phyloP scores from a whole-genome alignment of 1,139 yeast species.

The Arxiozyma slooffiae region DNA sequence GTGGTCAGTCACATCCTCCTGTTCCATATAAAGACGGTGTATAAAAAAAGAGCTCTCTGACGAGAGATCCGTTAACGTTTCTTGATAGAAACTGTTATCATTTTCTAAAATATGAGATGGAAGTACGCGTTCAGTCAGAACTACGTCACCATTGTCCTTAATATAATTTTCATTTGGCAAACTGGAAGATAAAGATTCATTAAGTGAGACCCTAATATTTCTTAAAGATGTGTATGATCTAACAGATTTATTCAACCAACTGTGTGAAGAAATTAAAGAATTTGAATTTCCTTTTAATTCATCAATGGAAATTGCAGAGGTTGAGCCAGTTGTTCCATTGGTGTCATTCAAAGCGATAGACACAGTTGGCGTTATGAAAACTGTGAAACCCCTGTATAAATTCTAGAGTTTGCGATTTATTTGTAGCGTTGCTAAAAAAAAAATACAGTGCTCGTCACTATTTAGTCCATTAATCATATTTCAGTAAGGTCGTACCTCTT shows the following conservation, averaged over 20 bases:
- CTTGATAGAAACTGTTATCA: not conserved
- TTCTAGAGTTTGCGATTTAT: not conserved
- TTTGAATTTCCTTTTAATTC: not conserved
- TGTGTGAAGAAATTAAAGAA: not conserved
- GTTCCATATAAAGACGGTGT: slow-evolving; percentile 9
- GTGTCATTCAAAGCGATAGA: slow-evolving; percentile 2
- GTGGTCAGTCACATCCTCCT: slow-evolving; percentile 6
- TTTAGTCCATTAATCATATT: not conserved
- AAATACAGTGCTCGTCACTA: not conserved
- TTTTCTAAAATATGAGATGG: not conserved
- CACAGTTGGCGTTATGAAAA: slow-evolving; percentile 1
- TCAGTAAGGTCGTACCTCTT: not conserved
- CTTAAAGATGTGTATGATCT: slow-evolving; percentile 8
- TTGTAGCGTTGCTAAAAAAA: not conserved
- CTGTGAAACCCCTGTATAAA: not conserved
- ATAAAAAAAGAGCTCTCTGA: slow-evolving; percentile 19
- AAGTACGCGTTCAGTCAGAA: not conserved
- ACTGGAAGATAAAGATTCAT: not conserved
- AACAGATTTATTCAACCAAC: slow-evolving; percentile 4
- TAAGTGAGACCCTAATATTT: not conserved
- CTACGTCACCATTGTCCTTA: not conserved
- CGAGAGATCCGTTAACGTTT: slow-evolving; percentile 12
- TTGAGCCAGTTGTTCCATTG: not conserved
- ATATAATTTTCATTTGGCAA: not conserved
- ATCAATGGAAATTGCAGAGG: not conserved